Evolutionary conservation across 2,329 filamentous ascomycete species (phyloP), one percentile per base, ranked within the genome.

Genomic region (Botryotinia narcissicola): DNA sequence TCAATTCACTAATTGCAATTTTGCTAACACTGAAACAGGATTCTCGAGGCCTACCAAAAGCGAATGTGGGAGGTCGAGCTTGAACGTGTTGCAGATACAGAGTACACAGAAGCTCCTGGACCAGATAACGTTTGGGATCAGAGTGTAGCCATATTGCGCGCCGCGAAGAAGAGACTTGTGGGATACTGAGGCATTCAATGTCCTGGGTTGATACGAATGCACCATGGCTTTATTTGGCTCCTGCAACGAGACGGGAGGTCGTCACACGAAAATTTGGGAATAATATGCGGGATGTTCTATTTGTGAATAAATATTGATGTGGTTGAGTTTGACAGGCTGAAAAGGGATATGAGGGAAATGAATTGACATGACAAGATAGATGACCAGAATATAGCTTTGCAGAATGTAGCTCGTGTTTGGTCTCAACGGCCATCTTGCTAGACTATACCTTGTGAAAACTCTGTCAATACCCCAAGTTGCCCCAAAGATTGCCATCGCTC

Each of bases 11-110:
- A 18, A 37, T 25, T 2, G 25, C 18, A 68, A 46, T 42, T 48
- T 16, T 54, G 59, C 71, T 72, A 60, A 72, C 35, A 32, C 18
- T 32, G 44, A 22, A 2, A 14, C 44, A 78, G 77, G 32, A 77
- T 78, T n/a, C 51, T 75, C 4, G 71, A 75, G 18, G 75, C 77
- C 16, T 78, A 74, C 42, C 57, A 73, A 8, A 61, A 75, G 48
- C 61, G 72, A 29, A 76, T 78, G 73, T 71, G 54, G 35, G 78
- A 78, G 46, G 44, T 79, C 16, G 74, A 78, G 48, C 29, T 70
- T 22, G 76, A 76, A 63, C 72, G 76, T 18, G 73, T 71, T 29
- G 42, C 57, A 1, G 74, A 75, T 32, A 70, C 37, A 16, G 40
- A 69, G 16, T 59, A 68, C 32, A 46, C 54, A 20, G 51, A 63